Percentiles rank a stretch among this genome's conserved stretches.
These are phyloP conservation scores for Kuraishia cidri DNA, from an alignment of 805 yeast genomes.

Conservation along the genomic window DNA sequence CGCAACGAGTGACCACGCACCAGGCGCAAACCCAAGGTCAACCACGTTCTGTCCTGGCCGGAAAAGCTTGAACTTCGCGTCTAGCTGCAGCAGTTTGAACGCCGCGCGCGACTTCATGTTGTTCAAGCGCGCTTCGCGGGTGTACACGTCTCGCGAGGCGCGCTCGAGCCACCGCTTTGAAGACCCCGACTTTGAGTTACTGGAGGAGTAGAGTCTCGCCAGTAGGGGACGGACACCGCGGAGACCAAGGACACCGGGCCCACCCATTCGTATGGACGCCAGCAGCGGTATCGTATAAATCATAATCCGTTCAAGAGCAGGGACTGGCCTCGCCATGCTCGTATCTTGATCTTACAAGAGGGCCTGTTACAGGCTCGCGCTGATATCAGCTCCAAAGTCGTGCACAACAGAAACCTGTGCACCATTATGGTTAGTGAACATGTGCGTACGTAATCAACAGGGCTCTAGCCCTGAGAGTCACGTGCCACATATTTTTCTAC, in stretches of 20 bases:
- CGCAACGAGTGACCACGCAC: conserved; percentile 91
- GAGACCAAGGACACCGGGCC: not conserved
- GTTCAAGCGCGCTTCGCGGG: conserved; percentile 54
- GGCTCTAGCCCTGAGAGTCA: no score
- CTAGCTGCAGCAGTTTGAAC: conserved; percentile 71
- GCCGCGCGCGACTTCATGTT: conserved; percentile 84
- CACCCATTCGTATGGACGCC: not conserved
- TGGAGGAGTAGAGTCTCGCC: not conserved
- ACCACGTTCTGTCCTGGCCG: conserved; percentile 50
- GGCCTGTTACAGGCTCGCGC: no score
- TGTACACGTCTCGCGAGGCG: conserved; percentile 54
- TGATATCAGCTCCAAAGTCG: no score
- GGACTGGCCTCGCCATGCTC: no score
- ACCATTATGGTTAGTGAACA: no score
- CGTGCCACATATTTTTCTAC: no score
- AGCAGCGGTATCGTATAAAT: no score
- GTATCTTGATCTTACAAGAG: no score
- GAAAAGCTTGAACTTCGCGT: conserved; percentile 55
- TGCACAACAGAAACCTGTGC: no score
- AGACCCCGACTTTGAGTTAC: conserved; percentile 29
- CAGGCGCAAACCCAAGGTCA: conserved; percentile 91
- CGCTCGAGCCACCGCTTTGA: conserved; percentile 71
- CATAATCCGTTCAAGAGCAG: no score
- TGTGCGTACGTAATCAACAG: no score
- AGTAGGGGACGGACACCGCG: not conserved